phyloP scores from a whole-genome alignment of 306 rosid genomes.

The Casuarina cunninghamiana region DNA sequence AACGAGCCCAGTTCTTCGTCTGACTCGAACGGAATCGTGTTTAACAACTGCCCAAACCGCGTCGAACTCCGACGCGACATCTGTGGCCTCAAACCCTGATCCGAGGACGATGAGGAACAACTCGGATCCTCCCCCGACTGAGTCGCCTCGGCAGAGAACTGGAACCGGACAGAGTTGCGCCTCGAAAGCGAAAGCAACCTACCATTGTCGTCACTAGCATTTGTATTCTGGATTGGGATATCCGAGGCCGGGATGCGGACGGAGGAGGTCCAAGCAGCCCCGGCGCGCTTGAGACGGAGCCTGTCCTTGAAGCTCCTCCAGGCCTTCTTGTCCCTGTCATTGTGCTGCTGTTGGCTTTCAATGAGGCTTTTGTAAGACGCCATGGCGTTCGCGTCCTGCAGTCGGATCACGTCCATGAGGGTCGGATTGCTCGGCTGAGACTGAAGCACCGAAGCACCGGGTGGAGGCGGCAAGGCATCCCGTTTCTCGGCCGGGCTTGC shows the following conservation, averaged over 20 bases:
- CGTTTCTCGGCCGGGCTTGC: slow-evolving; percentile 29
- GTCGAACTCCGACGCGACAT: slow-evolving; percentile 28
- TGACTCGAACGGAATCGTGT: background rate
- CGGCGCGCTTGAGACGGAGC: slow-evolving; percentile 62
- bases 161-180: slow-evolving; percentile 15
- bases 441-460: slow-evolving; percentile 19
- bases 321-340: slow-evolving; percentile 50
- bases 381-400: slow-evolving; percentile 44
- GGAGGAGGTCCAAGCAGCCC: slow-evolving; percentile 71
- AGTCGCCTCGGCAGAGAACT: slow-evolving; percentile 17
- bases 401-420: slow-evolving; percentile 62
- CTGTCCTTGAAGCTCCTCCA: slow-evolving; percentile 79
- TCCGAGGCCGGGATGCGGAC: slow-evolving; percentile 61
- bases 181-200: slow-evolving; percentile 6
- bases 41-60: background rate
- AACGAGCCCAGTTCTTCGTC: background rate
- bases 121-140: slow-evolving; percentile 7
- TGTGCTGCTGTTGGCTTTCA: slow-evolving; percentile 22
- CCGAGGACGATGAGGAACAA: background rate
- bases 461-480: background rate
- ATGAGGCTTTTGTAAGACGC: slow-evolving; percentile 20
- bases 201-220: background rate
- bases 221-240: slow-evolving; percentile 34
- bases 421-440: slow-evolving; percentile 41
- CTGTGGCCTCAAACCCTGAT: background rate